Conservation (phyloP, 768 basidiomycete genomes). For the Boletus pseudo-olivaceus region DNA sequence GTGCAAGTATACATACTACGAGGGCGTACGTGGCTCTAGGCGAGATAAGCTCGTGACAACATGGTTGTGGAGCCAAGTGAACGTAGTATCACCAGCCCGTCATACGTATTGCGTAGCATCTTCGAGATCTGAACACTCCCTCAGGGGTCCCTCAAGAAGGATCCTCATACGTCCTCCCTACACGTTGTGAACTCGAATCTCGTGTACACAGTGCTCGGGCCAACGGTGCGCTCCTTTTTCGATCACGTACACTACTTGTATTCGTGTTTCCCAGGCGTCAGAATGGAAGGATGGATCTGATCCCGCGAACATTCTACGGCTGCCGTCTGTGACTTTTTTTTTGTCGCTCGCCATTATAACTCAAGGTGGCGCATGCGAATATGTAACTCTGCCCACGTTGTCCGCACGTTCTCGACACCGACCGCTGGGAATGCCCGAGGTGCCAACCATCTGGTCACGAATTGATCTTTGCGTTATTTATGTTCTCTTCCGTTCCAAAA, state of each 20-base stretch:
- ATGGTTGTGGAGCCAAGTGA: background rate
- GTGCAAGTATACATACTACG: background rate
- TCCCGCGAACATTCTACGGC: conserved; percentile 6
- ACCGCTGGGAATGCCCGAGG: conserved; percentile 7
- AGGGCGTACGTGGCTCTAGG: background rate
- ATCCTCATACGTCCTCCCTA: conserved; percentile 8
- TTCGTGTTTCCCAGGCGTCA: conserved; percentile 5
- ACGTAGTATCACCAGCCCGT: background rate
- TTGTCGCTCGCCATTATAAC: background rate
- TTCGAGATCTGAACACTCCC: background rate
- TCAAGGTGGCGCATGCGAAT: background rate
- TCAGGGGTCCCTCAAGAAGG: background rate
- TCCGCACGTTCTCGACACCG: conserved; percentile 4
- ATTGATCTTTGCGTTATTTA: background rate
- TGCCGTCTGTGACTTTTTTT: background rate
- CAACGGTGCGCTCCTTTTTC: background rate
- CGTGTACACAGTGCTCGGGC: background rate
- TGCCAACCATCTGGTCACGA: background rate
- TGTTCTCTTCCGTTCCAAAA: conserved; percentile 7
- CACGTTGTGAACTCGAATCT: conserved; percentile 13
- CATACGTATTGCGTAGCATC: background rate
- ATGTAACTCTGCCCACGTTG: conserved; percentile 3
- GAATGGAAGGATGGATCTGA: conserved; percentile 12
- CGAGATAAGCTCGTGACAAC: background rate
- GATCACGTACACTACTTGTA: conserved; percentile 1